Percentiles rank a stretch among this genome's conserved stretches.
Conservation (phyloP, 306 rosid genomes). For the Psophocarpus tetragonolobus region DNA sequence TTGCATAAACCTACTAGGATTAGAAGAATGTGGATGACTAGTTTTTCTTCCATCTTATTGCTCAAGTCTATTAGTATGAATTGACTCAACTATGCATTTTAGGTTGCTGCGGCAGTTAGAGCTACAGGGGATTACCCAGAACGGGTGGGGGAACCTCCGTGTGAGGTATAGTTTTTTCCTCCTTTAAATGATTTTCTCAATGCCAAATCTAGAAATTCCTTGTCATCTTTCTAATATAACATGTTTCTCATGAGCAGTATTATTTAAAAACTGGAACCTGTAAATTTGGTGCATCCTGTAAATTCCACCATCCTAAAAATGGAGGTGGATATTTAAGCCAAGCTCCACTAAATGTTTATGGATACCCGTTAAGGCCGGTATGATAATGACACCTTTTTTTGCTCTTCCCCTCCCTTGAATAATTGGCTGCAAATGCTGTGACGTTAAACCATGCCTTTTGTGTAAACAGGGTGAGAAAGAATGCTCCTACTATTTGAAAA, state of each 20-base stretch:
- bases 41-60: neutral
- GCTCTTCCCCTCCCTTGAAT: neutral
- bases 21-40: neutral
- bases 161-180: constrained; percentile 58
- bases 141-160: constrained; percentile 76
- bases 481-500: constrained; percentile 98
- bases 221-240: neutral
- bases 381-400: constrained; percentile 20
- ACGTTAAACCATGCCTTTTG: constrained; percentile 22
- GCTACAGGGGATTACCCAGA: constrained; percentile 97
- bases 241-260: constrained; percentile 53
- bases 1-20: neutral
- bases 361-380: constrained; percentile 86
- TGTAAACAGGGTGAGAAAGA: constrained; percentile 79
- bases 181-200: neutral
- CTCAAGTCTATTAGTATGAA: constrained; percentile 17
- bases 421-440: neutral
- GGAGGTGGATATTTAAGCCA: constrained; percentile 78
- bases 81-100: constrained; percentile 6
- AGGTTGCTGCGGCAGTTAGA: constrained; percentile 91
- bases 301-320: constrained; percentile 86
- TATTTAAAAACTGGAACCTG: constrained; percentile 88
- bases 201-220: constrained; percentile 9
- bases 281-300: constrained; percentile 93
- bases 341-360: constrained; percentile 78